A percentile compares a stretch with the other conserved stretches of the same genome.
phyloP scores from a whole-genome alignment of 1,284 basidiomycete species.

The Bjerkandera adusta region DNA sequence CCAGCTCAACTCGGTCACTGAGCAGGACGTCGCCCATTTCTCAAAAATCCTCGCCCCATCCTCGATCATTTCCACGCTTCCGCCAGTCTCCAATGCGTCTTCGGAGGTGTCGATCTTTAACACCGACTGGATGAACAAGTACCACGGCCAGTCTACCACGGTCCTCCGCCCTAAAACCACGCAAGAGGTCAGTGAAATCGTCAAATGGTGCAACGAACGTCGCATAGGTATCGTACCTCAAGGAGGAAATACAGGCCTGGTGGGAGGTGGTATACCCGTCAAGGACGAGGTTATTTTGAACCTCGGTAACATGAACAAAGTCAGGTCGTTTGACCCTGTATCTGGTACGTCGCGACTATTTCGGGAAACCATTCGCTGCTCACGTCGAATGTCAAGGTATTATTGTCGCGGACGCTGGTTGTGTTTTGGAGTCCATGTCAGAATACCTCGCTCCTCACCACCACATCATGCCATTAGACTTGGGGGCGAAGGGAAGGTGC shows the following conservation, averaged over 20 bases:
- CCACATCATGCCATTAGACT: conserved; percentile 96
- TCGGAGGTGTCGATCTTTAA: conserved; percentile 86
- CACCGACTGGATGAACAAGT: conserved; percentile 98
- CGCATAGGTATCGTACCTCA: conserved; percentile 92
- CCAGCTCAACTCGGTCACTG: conserved; percentile 45
- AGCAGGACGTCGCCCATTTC: conserved; percentile 63
- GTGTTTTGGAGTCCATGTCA: conserved; percentile 89
- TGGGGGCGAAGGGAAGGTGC: conserved; percentile 96
- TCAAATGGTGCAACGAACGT: conserved; percentile 81
- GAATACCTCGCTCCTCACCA: conserved; percentile 86
- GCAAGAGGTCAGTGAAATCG: conserved; percentile 83
- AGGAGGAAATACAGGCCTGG: conserved; percentile 97
- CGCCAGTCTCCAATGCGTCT: conserved; percentile 41
- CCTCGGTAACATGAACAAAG: conserved; percentile 79
- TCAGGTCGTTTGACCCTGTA: conserved; percentile 91
- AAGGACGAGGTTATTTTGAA: conserved; percentile 89
- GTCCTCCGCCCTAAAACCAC: conserved; percentile 90
- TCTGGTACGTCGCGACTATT: conserved; percentile 56
- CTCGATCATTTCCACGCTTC: conserved; percentile 64
- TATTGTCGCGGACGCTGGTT: conserved; percentile 86
- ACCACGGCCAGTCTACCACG: conserved; percentile 79
- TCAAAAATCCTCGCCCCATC: conserved; percentile 54
- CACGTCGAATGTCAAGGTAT: conserved; percentile 45
- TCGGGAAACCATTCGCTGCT: conserved; percentile 14
- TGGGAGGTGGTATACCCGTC: conserved; percentile 94